A percentile compares a stretch with the other conserved stretches of the same genome.
Conservation (phyloP, 192 early-diverging fungal genomes). For the Backusella tarrabulga region DNA sequence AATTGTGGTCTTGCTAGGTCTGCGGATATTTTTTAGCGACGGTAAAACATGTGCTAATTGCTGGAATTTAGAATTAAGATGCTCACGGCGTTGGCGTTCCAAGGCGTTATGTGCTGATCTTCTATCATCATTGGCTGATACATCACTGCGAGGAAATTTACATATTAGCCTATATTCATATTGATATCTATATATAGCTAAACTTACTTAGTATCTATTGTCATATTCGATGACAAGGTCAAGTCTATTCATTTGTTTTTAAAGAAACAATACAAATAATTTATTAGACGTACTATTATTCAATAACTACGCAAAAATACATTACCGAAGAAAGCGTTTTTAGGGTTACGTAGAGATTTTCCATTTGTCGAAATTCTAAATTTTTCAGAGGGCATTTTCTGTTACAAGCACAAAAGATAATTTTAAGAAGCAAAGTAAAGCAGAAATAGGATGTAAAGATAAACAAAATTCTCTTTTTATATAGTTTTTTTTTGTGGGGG, state of each 20-base stretch:
- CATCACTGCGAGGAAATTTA: not conserved
- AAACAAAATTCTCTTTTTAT: not conserved
- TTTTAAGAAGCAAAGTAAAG: not conserved
- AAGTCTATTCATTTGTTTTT: not conserved
- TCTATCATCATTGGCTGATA: conserved; percentile 44
- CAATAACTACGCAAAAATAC: not conserved
- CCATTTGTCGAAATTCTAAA: conserved; percentile 16
- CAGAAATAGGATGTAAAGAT: not conserved
- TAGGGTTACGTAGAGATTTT: conserved; percentile 5
- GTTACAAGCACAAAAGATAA: not conserved
- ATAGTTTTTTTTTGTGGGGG: not conserved
- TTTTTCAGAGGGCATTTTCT: conserved; percentile 13
- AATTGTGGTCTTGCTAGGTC: conserved; percentile 80
- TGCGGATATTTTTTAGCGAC: conserved; percentile 63
- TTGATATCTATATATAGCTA: not conserved
- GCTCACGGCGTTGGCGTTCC: conserved; percentile 78
- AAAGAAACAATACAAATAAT: not conserved
- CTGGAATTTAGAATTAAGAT: conserved; percentile 77
- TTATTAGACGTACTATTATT: not conserved
- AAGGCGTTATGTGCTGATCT: conserved; percentile 80
- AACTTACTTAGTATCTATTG: not conserved
- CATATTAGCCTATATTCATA: not conserved
- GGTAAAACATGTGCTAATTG: conserved; percentile 77
- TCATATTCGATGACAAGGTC: not conserved
- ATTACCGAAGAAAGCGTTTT: conserved; percentile 5